Conservation (phyloP, 371 early-diverging fungal species). For the Batkoa obscura region DNA sequence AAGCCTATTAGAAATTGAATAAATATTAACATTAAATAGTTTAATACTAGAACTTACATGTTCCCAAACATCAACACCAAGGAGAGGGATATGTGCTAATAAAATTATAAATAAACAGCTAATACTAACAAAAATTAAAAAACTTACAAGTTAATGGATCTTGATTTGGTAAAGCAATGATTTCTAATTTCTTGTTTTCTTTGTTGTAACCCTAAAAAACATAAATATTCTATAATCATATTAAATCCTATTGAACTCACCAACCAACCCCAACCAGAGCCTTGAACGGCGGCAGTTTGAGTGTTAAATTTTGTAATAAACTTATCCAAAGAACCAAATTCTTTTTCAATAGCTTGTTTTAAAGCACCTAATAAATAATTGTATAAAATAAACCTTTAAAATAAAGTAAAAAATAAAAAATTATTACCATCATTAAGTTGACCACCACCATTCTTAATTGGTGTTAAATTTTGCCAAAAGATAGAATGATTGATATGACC, state of each 20-base stretch:
- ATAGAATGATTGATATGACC: slow-evolving; percentile 96
- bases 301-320: slow-evolving; percentile 65
- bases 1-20: slow-evolving; percentile 30
- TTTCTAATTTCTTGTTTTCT: slow-evolving; percentile 51
- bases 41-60: slow-evolving; percentile 30
- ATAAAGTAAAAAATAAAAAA: too few relatives aligned
- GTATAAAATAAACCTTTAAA: too few relatives aligned
- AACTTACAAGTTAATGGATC: slow-evolving; percentile 52
- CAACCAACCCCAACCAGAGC: slow-evolving; percentile 97
- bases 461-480: slow-evolving; percentile 89
- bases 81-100: slow-evolving; percentile 52
- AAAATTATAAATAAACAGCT: slow-evolving; percentile 6
- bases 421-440: slow-evolving; percentile 31
- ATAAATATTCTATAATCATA: background rate
- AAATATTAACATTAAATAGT: background rate
- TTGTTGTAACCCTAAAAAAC: slow-evolving; percentile 54
- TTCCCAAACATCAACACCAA: slow-evolving; percentile 97
- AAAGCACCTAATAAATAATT: slow-evolving; percentile 18
- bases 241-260: slow-evolving; percentile 19
- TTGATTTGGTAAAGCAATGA: slow-evolving; percentile 87
- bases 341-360: slow-evolving; percentile 45
- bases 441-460: slow-evolving; percentile 59
- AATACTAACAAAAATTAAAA: background rate
- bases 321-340: slow-evolving; percentile 77
- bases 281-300: slow-evolving; percentile 75